Evolutionary conservation across 345 rosid species (phyloP), one percentile per base, ranked within the genome.

Genomic region (Citrus maxima): DNA sequence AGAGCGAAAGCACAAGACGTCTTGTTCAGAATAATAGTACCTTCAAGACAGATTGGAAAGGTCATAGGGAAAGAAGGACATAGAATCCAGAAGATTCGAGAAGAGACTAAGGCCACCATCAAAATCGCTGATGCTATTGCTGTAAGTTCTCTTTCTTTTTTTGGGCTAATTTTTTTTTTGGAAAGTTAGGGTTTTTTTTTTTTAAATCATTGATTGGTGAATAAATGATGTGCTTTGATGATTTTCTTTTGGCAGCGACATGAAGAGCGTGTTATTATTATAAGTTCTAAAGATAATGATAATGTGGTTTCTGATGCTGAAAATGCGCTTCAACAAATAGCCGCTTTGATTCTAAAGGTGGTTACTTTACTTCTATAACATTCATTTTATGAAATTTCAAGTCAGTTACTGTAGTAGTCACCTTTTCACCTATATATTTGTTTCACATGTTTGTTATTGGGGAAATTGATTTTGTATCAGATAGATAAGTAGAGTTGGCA

Each of bases 231-330:
- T 67, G 19, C 24, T 30, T 46, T 10, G 24, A 35, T 18, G 1
- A 7, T 24, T 64, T 35, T 66, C 37, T 30, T 54, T 77, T 30
- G 63, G 75, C 85, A 91, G 95, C 82, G 92, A 79, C 90, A 91
- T 35, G 93, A 91, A 85, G 95, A 91, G 74, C 90, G 95, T 4
- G 95, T 89, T n/a, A 89, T 91, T 14, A 91, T 91, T 62, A 86
- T 89, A 73, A 91, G 93, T 76, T 91, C 93, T 22, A 89, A 87
- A 76, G 93, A 87, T 27, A 82, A 70, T 37, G 93, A 87, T 5
- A 42, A 67, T 24, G 32, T 51, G 58, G 75, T 81, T 62, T 73
- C 95, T 54, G 89, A 86, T 62, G 92, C 92, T 5, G 91, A 91
- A 84, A 87, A 85, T 71, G 93, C 93, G 4, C 90, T 91, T 21